Percentiles rank a stretch among this genome's conserved stretches.
Conservation (phyloP, 176 grass and related monocot genomes). For the Oryza coarctata region DNA sequence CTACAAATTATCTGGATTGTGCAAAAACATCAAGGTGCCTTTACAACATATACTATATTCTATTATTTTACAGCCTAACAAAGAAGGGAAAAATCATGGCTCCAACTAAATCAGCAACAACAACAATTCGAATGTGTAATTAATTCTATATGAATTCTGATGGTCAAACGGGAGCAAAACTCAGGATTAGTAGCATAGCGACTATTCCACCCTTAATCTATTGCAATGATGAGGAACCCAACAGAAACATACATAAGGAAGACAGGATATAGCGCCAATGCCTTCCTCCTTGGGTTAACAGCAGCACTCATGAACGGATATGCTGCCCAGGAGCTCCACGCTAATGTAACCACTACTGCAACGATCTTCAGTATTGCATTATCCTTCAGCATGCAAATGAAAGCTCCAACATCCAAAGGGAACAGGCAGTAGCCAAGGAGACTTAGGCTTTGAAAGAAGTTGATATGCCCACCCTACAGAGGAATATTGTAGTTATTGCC, state of each 20-base stretch:
- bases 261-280: slow-evolving; percentile 84
- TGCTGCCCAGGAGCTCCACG: slow-evolving; percentile 95
- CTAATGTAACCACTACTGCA: slow-evolving; percentile 58
- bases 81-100: not conserved
- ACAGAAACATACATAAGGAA: slow-evolving; percentile 97
- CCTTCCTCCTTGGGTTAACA: slow-evolving; percentile 84
- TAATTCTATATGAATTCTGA: not conserved
- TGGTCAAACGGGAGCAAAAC: not conserved
- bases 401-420: slow-evolving; percentile 75
- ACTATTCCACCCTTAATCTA: slow-evolving; percentile 42
- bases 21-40: not conserved
- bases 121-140: not conserved
- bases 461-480: slow-evolving; percentile 78
- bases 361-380: slow-evolving; percentile 61
- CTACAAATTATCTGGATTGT: slow-evolving; percentile 14
- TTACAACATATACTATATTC: not conserved
- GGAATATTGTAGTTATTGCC: slow-evolving; percentile 10
- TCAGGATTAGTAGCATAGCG: not conserved
- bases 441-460: slow-evolving; percentile 95
- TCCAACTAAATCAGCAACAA: not conserved
- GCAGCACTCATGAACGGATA: slow-evolving; percentile 93
- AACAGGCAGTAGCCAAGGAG: slow-evolving; percentile 93
- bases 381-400: slow-evolving; percentile 76
- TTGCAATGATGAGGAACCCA: slow-evolving; percentile 74
- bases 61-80: not conserved